A percentile compares a stretch with the other conserved stretches of the same genome.
Conservation (phyloP, 495 filamentous ascomycete genomes). For the Penicillium psychrofluorescens region DNA sequence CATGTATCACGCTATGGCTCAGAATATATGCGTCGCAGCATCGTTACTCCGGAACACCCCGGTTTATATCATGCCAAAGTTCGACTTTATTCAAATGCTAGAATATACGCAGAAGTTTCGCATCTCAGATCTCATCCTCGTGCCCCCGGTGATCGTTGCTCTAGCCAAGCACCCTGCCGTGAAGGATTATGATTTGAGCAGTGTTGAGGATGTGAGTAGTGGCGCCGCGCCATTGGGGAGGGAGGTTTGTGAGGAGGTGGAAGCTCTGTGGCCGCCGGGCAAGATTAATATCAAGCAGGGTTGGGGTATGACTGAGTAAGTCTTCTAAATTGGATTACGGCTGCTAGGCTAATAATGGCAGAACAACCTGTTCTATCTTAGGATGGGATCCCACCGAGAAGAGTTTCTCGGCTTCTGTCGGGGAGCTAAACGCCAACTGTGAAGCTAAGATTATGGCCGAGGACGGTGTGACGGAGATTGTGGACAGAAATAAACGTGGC, state of each 20-base stretch:
- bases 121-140: slow-evolving; percentile 55
- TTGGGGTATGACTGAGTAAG: slow-evolving; percentile 78
- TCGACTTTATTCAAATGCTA: slow-evolving; percentile 66
- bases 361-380: slow-evolving; percentile 56
- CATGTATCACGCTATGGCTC: slow-evolving; percentile 60
- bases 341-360: too few species aligned
- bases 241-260: slow-evolving; percentile 54
- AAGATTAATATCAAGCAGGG: slow-evolving; percentile 63
- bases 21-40: slow-evolving; percentile 41
- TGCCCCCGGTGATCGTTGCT: slow-evolving; percentile 65
- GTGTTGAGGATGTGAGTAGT: slow-evolving; percentile 46
- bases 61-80: slow-evolving; percentile 67
- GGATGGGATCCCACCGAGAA: slow-evolving; percentile 49
- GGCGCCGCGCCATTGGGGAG: slow-evolving; percentile 59
- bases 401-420: slow-evolving; percentile 43
- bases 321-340: slow-evolving; percentile 3
- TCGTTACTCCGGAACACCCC: slow-evolving; percentile 33
- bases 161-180: slow-evolving; percentile 64
- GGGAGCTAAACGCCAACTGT: slow-evolving; percentile 64
- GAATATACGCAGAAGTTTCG: slow-evolving; percentile 58
- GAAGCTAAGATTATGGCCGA: slow-evolving; percentile 52
- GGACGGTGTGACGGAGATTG: slow-evolving; percentile 33
- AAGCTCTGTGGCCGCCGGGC: slow-evolving; percentile 49
- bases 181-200: slow-evolving; percentile 60
- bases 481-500: slow-evolving; percentile 42